A percentile compares a stretch with the other conserved stretches of the same genome.
These are phyloP conservation scores for Fusarium proliferatum DNA, from an alignment of 2,329 filamentous ascomycete species.

Conservation along the genomic window DNA sequence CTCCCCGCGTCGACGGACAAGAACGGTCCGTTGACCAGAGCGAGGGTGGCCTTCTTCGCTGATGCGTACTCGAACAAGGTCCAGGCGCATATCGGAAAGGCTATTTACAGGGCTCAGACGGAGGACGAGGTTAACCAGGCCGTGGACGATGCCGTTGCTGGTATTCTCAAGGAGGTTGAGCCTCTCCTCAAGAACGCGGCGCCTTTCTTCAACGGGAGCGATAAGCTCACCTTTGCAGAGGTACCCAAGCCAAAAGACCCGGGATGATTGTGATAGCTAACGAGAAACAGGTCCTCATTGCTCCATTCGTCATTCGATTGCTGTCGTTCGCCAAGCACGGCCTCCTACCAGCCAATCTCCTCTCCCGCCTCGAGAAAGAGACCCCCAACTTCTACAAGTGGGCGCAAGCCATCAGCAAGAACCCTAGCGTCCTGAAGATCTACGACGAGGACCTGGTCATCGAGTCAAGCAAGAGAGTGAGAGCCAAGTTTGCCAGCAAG, in stretches of 20 bases:
- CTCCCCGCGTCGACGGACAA: conserved; percentile 64
- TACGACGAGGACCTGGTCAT: conserved; percentile 62
- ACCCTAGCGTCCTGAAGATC: conserved; percentile 74
- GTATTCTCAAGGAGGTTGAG: conserved; percentile 77
- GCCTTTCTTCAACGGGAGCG: conserved; percentile 73
- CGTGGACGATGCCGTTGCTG: conserved; percentile 62
- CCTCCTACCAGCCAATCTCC: conserved; percentile 62
- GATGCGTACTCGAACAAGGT: conserved; percentile 74
- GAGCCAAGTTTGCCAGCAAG: conserved; percentile 27
- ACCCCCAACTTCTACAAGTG: conserved; percentile 77
- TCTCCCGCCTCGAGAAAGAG: conserved; percentile 59
- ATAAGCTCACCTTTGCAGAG: conserved; percentile 78
- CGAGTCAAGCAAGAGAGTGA: conserved; percentile 31
- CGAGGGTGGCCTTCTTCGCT: conserved; percentile 76
- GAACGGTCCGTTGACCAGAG: conserved; percentile 69
- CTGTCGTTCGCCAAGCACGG: conserved; percentile 64
- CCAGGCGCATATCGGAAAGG: conserved; percentile 58
- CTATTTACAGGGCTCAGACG: conserved; percentile 56
- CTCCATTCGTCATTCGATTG: conserved; percentile 74
- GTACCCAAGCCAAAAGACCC: conserved; percentile 54
- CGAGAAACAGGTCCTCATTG: conserved; percentile 64
- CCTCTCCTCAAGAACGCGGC: conserved; percentile 68
- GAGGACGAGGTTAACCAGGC: conserved; percentile 63
- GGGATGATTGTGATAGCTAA: neutral
- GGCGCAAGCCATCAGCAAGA: conserved; percentile 67